Evolutionary conservation across 306 rosid genomes (phyloP).

Genomic region (Sesbania bispinosa): DNA sequence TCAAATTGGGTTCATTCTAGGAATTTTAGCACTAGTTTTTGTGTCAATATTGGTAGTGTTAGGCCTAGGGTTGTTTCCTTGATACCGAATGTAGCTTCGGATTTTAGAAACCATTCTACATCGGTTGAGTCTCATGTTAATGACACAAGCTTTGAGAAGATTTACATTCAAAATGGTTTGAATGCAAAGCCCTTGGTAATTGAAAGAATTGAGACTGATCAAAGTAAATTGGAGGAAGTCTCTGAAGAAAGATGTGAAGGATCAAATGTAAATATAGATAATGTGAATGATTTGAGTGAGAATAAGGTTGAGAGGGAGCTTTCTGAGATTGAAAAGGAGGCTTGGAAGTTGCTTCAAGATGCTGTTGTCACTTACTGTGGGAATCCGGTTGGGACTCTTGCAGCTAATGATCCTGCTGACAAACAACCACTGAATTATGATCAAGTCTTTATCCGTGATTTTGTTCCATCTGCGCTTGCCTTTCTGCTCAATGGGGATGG

Average conservation of each 20-base stretch:
- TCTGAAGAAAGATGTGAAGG: constrained; percentile 25
- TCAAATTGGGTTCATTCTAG: constrained; percentile 49
- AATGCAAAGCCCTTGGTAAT: constrained; percentile 58
- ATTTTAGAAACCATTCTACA: constrained; percentile 72
- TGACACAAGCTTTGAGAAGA: constrained; percentile 60
- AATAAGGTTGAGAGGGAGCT: constrained; percentile 46
- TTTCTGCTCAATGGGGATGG: constrained; percentile 85
- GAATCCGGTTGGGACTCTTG: constrained; percentile 82
- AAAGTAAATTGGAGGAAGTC: constrained; percentile 45
- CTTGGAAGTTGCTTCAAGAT: constrained; percentile 71
- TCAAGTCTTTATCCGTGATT: constrained; percentile 90
- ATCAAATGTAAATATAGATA: constrained; percentile 39
- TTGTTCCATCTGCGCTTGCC: constrained; percentile 82
- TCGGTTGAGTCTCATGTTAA: constrained; percentile 61
- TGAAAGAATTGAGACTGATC: constrained; percentile 40
- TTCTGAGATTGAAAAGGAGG: constrained; percentile 64
- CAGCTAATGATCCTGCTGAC: constrained; percentile 74
- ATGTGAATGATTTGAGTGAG: constrained; percentile 45
- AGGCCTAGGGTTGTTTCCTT: constrained; percentile 46
- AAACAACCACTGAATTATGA: constrained; percentile 76
- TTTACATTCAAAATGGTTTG: constrained; percentile 68
- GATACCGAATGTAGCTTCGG: constrained; percentile 56
- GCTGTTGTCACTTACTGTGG: constrained; percentile 76
- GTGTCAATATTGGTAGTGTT: constrained; percentile 36
- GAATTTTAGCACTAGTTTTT: constrained; percentile 28